Evolutionary conservation across 1,139 yeast genomes (phyloP).

Genomic region (Schizosaccharomyces versatilis): DNA sequence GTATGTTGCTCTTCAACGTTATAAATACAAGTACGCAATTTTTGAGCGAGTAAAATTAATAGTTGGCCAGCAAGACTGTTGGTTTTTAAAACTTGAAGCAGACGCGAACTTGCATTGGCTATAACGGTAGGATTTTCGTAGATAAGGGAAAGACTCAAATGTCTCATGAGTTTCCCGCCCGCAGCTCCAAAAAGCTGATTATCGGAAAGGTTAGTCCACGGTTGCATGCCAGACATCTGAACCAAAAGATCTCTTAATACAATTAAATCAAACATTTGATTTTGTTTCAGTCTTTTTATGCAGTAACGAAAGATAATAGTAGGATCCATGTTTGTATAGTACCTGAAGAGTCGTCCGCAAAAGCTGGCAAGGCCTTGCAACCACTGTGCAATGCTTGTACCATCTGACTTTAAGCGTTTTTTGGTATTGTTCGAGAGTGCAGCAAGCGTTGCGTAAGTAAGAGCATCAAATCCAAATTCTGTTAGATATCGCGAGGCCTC

Average conservation of each 20-base stretch:
- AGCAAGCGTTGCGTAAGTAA: constrained; percentile 54
- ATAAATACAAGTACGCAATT: constrained; percentile 14
- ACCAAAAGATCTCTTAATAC: constrained; percentile 47
- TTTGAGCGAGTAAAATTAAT: constrained; percentile 38
- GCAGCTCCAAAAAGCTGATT: constrained; percentile 47
- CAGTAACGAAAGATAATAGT: constrained; percentile 32
- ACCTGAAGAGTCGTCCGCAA: constrained; percentile 20
- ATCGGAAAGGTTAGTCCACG: constrained; percentile 39
- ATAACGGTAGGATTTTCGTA: constrained; percentile 26
- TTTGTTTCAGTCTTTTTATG: constrained; percentile 40
- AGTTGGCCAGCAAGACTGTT: constrained; percentile 36
- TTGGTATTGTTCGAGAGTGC: constrained; percentile 16
- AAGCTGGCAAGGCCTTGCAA: constrained; percentile 30
- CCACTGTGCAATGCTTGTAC: constrained; percentile 70
- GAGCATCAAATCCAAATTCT: constrained; percentile 64
- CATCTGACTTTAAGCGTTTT: constrained; percentile 49
- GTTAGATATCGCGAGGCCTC: constrained; percentile 64
- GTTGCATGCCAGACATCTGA: constrained; percentile 67
- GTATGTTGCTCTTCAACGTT: constrained; percentile 25
- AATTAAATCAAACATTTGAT: constrained; percentile 42
- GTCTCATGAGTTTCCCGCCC: constrained; percentile 38
- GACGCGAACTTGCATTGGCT: constrained; percentile 29
- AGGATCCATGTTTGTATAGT: constrained; percentile 20
- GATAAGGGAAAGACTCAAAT: constrained; percentile 37
- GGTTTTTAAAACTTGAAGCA: constrained; percentile 29